Conservation (phyloP, 2,329 filamentous ascomycete species). For the Penicillium sumatraense region DNA sequence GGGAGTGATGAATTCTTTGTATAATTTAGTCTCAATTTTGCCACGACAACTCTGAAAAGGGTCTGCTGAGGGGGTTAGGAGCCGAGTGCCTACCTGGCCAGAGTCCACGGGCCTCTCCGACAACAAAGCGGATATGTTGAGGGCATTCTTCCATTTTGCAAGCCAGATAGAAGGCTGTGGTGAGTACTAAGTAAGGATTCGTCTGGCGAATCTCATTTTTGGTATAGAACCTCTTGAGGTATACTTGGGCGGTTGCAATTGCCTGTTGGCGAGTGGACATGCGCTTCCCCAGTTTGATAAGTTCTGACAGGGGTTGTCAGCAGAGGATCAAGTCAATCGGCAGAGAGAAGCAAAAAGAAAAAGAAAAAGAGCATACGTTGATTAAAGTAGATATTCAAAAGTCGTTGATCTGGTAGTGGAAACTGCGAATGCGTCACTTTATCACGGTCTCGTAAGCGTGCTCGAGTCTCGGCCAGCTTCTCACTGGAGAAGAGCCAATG, state of each 20-base stretch:
- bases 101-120: conserved; percentile 80
- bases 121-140: conserved; percentile 90
- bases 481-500: conserved; percentile 90
- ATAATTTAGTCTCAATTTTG: conserved; percentile 22
- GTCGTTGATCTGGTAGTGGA: conserved; percentile 78
- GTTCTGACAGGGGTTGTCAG: conserved; percentile 59
- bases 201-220: conserved; percentile 89
- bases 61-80: not conserved
- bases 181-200: conserved; percentile 89
- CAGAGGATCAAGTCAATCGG: not conserved
- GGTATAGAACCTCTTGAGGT: conserved; percentile 90
- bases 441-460: conserved; percentile 77
- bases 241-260: conserved; percentile 91
- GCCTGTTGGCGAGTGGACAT: conserved; percentile 87
- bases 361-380: conserved; percentile 65
- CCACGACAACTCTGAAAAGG: too few species aligned
- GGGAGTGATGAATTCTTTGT: conserved; percentile 67
- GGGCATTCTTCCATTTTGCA: conserved; percentile 98
- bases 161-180: conserved; percentile 92
- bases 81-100: conserved; percentile 73
- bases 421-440: conserved; percentile 75
- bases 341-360: too few species aligned
- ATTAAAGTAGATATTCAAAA: conserved; percentile 90
- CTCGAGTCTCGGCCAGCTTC: conserved; percentile 74
- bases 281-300: conserved; percentile 81